Evolutionary conservation across 352 stramenopile genomes (phyloP).

Genomic region (Globisporangium nunn): DNA sequence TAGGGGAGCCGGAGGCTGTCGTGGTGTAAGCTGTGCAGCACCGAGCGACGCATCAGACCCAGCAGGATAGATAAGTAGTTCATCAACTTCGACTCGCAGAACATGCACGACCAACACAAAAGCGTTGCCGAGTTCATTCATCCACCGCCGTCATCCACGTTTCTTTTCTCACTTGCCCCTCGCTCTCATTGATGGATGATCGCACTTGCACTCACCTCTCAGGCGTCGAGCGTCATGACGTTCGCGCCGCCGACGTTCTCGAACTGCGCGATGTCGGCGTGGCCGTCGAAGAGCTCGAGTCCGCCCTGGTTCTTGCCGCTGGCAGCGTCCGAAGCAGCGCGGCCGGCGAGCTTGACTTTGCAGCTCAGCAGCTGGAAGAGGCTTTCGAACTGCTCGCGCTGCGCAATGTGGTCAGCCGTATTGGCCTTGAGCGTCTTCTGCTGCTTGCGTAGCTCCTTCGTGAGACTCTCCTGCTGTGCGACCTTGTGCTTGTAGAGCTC

Average conservation of each 20-base stretch:
- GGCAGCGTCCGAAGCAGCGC: slow-evolving; percentile 10
- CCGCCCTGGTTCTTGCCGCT: slow-evolving; percentile 14
- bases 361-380: slow-evolving; percentile 72
- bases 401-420: slow-evolving; percentile 58
- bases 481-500: slow-evolving; percentile 91
- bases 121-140: too few species aligned
- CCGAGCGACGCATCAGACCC: too few species aligned
- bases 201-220: neutral
- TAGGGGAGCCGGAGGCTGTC: slow-evolving; percentile 7
- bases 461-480: slow-evolving; percentile 84
- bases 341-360: slow-evolving; percentile 62
- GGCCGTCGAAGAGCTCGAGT: slow-evolving; percentile 46
- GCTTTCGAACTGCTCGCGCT: slow-evolving; percentile 83
- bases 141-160: too few species aligned
- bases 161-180: neutral
- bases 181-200: neutral
- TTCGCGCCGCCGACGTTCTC: slow-evolving; percentile 73
- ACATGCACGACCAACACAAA: neutral
- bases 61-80: neutral
- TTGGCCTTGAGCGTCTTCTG: slow-evolving; percentile 86
- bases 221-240: slow-evolving; percentile 77
- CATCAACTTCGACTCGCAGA: neutral
- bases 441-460: slow-evolving; percentile 87
- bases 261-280: slow-evolving; percentile 67
- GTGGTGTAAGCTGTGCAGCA: slow-evolving; percentile 4